Evolutionary conservation across 495 filamentous ascomycete species (phyloP), one percentile per base, ranked within the genome.

Genomic region (Podospora didyma): DNA sequence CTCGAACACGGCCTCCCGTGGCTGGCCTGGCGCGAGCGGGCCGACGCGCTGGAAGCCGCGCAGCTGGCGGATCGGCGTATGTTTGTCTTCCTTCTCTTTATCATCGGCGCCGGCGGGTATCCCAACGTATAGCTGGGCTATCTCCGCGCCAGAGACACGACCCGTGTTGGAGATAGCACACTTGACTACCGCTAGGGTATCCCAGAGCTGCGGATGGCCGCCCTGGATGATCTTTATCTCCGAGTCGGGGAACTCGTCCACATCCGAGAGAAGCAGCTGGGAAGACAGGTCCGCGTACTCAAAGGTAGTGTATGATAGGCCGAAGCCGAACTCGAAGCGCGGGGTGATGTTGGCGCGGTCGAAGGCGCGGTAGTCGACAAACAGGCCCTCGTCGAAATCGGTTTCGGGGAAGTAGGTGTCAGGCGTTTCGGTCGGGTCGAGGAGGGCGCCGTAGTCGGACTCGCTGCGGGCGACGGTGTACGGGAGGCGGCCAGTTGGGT

Each of bases 321-420:
- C 89, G 62, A 81, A 89, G 6, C 89, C 89, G 57, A 94, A 94
- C 68, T 90, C 88, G 63, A 83, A 94, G 37, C 85, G 78, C 1
- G 88, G 88, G n/a, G 75, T 74, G 53, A 85, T 79, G 20, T 76
- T 72, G 41, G 75, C 68, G 58, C 79, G 80, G 75, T 94, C 90
- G 49, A 93, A 89, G 53, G 75, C 69, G 46, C 90, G 85, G 72
- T 94, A 94, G 69, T 94, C 89, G 57, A 92, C 87, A 67, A 86
- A 86, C n/a, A 85, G 73, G 44, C 88, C 87, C 56, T 92, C 89
- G 5, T 69, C 75, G 65, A 92, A 91, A 34, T 62, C 51, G 7
- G 55, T 24, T 2, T 73, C 87, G 64, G 54, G 79, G 64, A 79
- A 75, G 63, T 75, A 70, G 28, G 49, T 58, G 41, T 83, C 64